Base-by-base conservation (phyloP, 148 eudicot species). In the Chenopodium berlandieri region DNA sequence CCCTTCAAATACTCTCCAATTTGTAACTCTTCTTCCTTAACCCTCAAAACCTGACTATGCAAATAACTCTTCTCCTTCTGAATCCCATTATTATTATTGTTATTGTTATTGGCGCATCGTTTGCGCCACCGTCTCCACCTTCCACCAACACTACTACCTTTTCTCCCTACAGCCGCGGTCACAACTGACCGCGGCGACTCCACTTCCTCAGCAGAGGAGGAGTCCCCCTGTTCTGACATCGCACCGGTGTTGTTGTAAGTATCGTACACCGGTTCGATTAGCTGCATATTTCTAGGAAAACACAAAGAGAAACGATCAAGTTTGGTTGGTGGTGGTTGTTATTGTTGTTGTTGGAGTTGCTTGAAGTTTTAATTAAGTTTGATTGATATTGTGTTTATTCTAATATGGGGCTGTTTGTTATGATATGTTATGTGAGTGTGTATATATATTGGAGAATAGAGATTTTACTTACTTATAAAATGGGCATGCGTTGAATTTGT, bases 101-200 rank as follows among this genome's bases (percentile, higher is more conserved):
- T 34, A 7, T 37, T 71, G 12, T 37, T 32, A 27, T 6, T 25
- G 27, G 31, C 71, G 6, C 48, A 68, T 22, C 68, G 25, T 22
- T 52, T 83, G 27, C 78, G 40, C 82, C 69, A 56, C 32, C 58
- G 54, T 16, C 75, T 52, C 69, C 54, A 69, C 27, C 76, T 9
- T 22, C 17, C 54, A 19, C 17, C 54, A 19, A 48, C 52, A 2
- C 68, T 58, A 30, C 78, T 31, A 27, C 40, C 20, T 10, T 50
- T 14, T 13, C 47, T 23, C n/a, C 46, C 19, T 14, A 54, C 34
- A 1, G 75, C 79, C 23, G 73, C 81, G 13, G 73, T 52, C 2
- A 83, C 85, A 1, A 83, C 82, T 1, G 83, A 80, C 11, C 80
- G 30, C 25, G 86, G 83, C 44, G 86, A 84, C 56, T 84, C 86